These are phyloP conservation scores for Botrytis galanthina DNA, from an alignment of 2,329 filamentous ascomycete genomes.

Conservation along the genomic window DNA sequence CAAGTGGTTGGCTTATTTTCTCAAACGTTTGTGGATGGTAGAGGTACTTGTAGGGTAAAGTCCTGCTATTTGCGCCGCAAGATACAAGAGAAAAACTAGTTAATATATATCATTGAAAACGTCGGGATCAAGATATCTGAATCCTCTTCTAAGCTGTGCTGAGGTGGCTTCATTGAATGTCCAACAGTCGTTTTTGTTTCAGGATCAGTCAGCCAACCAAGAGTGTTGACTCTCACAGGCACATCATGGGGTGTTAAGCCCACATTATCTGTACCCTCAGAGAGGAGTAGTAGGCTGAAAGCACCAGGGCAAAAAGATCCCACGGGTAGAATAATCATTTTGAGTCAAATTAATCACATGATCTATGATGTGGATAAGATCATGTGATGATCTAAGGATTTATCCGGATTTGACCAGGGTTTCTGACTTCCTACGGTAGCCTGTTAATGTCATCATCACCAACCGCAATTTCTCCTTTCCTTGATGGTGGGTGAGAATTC, in stretches of 20 bases:
- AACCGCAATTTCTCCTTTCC: not conserved
- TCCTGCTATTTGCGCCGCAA: not conserved
- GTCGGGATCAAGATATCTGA: not conserved
- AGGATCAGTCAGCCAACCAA: not conserved
- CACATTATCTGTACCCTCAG: not conserved
- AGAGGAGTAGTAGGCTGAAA: not conserved
- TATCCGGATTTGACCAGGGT: not conserved
- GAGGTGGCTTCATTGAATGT: not conserved
- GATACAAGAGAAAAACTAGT: too few relatives aligned
- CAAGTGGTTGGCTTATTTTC: not conserved
- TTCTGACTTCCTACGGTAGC: not conserved
- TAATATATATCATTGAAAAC: not conserved
- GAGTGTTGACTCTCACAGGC: not conserved
- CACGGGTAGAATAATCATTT: not conserved
- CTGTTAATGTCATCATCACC: not conserved
- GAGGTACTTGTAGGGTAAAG: not conserved
- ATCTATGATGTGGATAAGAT: not conserved
- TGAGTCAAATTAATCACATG: not conserved
- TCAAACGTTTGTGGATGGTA: not conserved
- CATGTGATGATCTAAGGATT: not conserved
- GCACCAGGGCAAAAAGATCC: not conserved
- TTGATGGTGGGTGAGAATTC: not conserved
- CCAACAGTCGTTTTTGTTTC: not conserved
- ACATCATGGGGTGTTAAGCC: not conserved
- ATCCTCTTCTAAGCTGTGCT: not conserved